A percentile compares a stretch with the other conserved stretches of the same genome.
Conservation (phyloP, 1,284 basidiomycete species). For the Moesziomyces antarcticus region DNA sequence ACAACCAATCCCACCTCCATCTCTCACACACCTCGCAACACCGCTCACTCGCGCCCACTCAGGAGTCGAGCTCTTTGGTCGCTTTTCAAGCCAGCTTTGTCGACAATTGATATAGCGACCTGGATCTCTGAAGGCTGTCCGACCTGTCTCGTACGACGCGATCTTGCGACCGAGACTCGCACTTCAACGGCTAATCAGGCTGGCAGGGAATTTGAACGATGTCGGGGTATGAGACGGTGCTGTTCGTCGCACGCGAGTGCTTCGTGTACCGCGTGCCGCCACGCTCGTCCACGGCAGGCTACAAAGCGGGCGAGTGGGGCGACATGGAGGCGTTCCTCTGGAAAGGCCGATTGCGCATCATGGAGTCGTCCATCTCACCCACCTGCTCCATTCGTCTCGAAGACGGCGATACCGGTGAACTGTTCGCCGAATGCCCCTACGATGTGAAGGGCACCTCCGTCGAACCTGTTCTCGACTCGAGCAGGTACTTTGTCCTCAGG, state of each 20-base stretch:
- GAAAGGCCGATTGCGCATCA: conserved; percentile 87
- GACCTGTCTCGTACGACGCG: too few species aligned
- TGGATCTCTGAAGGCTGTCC: too few species aligned
- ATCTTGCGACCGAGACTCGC: background rate
- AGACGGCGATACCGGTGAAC: conserved; percentile 69
- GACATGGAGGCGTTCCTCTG: conserved; percentile 82
- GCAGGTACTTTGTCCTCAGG: conserved; percentile 92
- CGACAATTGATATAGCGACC: too few species aligned
- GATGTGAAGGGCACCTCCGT: conserved; percentile 81
- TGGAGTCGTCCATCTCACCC: conserved; percentile 72
- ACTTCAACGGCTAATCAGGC: background rate
- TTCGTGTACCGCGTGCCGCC: conserved; percentile 76
- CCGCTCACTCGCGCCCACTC: too few species aligned
- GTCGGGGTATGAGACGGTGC: conserved; percentile 76
- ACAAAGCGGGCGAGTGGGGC: conserved; percentile 71
- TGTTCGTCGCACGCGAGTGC: conserved; percentile 85
- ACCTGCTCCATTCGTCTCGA: conserved; percentile 63
- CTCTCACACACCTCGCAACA: background rate
- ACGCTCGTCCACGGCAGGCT: conserved; percentile 75
- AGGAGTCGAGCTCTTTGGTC: too few species aligned
- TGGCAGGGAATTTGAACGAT: conserved; percentile 71
- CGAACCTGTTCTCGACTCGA: conserved; percentile 94
- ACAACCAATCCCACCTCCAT: background rate
- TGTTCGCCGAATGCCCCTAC: conserved; percentile 92
- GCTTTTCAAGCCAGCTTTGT: too few species aligned